Base-by-base conservation (phyloP, 257 asterid genomes). In the Ophiorrhiza pumila region DNA sequence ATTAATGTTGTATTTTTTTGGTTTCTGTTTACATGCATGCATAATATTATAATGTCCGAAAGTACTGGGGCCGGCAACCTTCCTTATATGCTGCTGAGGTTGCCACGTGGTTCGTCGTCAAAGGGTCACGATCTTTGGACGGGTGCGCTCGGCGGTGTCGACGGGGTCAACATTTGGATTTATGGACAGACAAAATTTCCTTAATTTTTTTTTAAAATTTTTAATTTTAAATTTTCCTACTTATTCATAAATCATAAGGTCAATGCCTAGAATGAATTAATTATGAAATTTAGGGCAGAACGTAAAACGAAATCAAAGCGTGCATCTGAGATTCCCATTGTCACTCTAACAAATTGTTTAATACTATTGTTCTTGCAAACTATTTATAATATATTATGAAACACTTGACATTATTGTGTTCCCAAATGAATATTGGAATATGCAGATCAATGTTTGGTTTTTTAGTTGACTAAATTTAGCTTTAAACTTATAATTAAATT, bases 41-140 rank as follows among this genome's bases (percentile, higher is more conserved):
- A n/a, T n/a, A n/a, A n/a, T n/a, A n/a, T n/a, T n/a, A n/a, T n/a
- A n/a, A n/a, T n/a, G n/a, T n/a, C n/a, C n/a, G n/a, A 23, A 47
- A 71, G n/a, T 23, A 17, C 32, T 65, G 72, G 67, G 68, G 90
- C 84, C 85, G 84, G 84, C 83, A 79, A 69, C 53, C 58, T 39
- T 53, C 72, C 76, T 72, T 23, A 49, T 62, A 60, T 71, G 73
- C 71, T 53, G 84, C 79, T 75, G 81, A 58, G 72, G 66, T 41
- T 68, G 88, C 86, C 91, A 85, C 77, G 88, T 85, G 89, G 81
- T 65, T 76, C 7, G 59, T 69, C 64, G 45, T 68, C 73, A 77
- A 74, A 62, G 32, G 66, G 79, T 50, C 58, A 22, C 65, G 78
- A 73, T 65, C 71, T 52, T n/a, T 79, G 75, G 77, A 71, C 75